Evolutionary conservation across 768 basidiomycete genomes (phyloP).

Genomic region (Rhizopogon salebrosus): DNA sequence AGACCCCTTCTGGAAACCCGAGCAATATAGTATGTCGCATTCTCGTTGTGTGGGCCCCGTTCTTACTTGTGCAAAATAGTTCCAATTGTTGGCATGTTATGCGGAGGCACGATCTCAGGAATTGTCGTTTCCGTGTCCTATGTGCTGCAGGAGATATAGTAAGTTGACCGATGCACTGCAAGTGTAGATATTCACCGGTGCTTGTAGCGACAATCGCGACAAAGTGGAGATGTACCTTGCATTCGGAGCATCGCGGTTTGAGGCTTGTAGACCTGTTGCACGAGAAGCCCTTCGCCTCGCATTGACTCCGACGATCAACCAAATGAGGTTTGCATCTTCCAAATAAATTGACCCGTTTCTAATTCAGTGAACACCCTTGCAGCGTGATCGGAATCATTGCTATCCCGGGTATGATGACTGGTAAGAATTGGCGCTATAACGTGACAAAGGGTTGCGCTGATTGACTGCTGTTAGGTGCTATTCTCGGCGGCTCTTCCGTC

Average conservation of each 20-base stretch:
- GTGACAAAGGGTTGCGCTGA: background rate
- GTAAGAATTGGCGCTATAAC: background rate
- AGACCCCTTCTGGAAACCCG: conserved; percentile 78
- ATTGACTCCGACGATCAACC: conserved; percentile 76
- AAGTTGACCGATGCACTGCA: conserved; percentile 17
- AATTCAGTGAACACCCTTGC: background rate
- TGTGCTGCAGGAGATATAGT: conserved; percentile 76
- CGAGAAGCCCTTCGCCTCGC: conserved; percentile 76
- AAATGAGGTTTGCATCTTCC: conserved; percentile 59
- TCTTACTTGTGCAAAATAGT: conserved; percentile 37
- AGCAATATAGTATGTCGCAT: conserved; percentile 60
- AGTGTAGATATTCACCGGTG: background rate
- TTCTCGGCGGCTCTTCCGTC: conserved; percentile 81
- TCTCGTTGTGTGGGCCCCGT: background rate
- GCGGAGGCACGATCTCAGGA: conserved; percentile 72
- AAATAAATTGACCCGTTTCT: background rate
- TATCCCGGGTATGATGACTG: conserved; percentile 50
- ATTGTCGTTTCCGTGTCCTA: conserved; percentile 67
- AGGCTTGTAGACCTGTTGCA: conserved; percentile 78
- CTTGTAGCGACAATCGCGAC: conserved; percentile 68
- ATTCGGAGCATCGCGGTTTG: conserved; percentile 78
- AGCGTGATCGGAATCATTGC: conserved; percentile 74
- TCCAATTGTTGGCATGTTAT: conserved; percentile 82
- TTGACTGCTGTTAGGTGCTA: conserved; percentile 85
- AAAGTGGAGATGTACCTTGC: conserved; percentile 84